Conservation (phyloP, 768 basidiomycete species). For the Mycena epipterygia region DNA sequence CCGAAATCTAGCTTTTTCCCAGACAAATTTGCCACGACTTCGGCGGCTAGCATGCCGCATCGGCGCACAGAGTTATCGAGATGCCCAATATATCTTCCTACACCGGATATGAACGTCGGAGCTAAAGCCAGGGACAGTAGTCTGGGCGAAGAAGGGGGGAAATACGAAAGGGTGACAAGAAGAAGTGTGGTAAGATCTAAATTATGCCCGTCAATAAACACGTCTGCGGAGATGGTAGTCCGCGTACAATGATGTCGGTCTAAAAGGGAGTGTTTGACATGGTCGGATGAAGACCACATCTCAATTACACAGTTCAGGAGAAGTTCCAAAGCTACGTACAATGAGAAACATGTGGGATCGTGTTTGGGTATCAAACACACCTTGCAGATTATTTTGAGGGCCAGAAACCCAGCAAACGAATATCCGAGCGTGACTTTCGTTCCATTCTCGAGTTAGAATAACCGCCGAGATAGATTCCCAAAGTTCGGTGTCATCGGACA, state of each 20-base stretch:
- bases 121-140: slow-evolving; percentile 64
- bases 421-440: slow-evolving; percentile 67
- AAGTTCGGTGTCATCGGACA: slow-evolving; percentile 58
- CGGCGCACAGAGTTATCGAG: slow-evolving; percentile 81
- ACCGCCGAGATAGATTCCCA: slow-evolving; percentile 66
- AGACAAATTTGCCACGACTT: slow-evolving; percentile 74
- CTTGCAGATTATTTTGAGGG: slow-evolving; percentile 49
- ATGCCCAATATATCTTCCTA: slow-evolving; percentile 85
- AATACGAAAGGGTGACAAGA: slow-evolving; percentile 72
- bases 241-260: slow-evolving; percentile 74
- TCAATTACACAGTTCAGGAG: slow-evolving; percentile 67
- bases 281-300: slow-evolving; percentile 82
- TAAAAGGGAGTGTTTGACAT: slow-evolving; percentile 85
- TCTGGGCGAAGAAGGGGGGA: slow-evolving; percentile 64
- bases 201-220: slow-evolving; percentile 10
- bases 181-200: slow-evolving; percentile 83
- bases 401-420: slow-evolving; percentile 81
- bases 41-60: slow-evolving; percentile 94
- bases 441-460: slow-evolving; percentile 71
- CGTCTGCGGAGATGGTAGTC: not conserved
- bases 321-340: slow-evolving; percentile 57
- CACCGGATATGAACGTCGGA: slow-evolving; percentile 73
- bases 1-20: slow-evolving; percentile 83
- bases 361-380: slow-evolving; percentile 35
- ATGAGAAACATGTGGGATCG: not conserved